These are phyloP conservation scores for Fragilaria radians DNA, from an alignment of 108 stramenopile species.

Conservation along the genomic window DNA sequence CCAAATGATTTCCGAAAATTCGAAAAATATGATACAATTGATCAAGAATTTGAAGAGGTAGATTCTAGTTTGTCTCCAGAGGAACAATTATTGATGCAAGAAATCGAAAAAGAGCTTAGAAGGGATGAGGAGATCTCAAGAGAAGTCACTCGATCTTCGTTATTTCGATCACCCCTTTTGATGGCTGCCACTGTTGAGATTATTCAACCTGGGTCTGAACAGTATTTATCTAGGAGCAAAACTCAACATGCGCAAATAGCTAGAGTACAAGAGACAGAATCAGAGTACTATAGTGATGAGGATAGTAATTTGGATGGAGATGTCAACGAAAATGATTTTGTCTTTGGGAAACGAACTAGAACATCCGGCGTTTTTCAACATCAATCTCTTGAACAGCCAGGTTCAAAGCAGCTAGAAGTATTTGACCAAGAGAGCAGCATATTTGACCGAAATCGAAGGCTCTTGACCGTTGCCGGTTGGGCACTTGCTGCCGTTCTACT, in stretches of 20 bases:
- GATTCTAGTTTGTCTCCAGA: neutral
- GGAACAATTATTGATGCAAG: slow-evolving; percentile 2
- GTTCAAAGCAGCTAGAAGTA: neutral
- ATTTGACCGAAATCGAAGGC: neutral
- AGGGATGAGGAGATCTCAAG: neutral
- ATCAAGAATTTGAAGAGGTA: neutral
- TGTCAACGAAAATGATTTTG: neutral
- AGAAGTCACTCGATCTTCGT: neutral
- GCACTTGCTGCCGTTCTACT: neutral
- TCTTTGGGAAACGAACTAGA: neutral
- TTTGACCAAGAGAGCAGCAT: neutral
- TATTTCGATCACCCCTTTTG: neutral
- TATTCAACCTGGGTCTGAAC: neutral
- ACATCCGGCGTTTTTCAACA: neutral
- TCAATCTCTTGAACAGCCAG: neutral
- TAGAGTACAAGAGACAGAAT: neutral
- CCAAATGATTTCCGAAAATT: too few species aligned
- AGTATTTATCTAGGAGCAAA: neutral
- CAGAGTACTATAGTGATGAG: neutral
- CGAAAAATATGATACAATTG: neutral
- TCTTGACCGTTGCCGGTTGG: neutral
- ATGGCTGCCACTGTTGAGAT: slow-evolving; percentile 3
- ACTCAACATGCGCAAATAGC: neutral
- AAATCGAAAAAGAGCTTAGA: slow-evolving; percentile 2
- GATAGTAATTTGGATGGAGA: neutral